These are phyloP conservation scores for Fusarium albidum DNA, from an alignment of 2,329 filamentous ascomycete genomes.

Conservation along the genomic window DNA sequence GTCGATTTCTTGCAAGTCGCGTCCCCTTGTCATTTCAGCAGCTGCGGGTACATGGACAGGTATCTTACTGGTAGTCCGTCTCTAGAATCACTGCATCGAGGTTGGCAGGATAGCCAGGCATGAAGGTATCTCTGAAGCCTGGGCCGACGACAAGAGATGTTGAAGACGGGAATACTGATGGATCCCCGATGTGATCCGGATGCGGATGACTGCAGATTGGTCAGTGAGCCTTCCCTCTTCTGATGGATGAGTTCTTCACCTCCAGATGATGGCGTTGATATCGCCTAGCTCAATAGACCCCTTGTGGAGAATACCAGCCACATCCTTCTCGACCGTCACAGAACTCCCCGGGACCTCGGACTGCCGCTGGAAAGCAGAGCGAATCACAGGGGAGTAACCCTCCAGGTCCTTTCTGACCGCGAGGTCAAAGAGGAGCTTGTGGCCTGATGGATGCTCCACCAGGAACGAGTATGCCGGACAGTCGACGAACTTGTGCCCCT, in stretches of 20 bases:
- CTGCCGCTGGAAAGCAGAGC: background rate
- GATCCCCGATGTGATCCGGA: conserved; percentile 26
- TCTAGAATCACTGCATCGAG: conserved; percentile 9
- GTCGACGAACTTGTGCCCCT: background rate
- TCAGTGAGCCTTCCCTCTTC: background rate
- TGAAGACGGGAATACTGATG: conserved; percentile 18
- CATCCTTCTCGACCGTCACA: conserved; percentile 12
- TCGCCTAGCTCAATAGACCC: background rate
- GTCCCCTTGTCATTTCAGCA: background rate
- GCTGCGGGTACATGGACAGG: rapidly evolving
- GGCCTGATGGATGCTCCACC: conserved; percentile 8
- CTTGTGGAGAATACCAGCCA: conserved; percentile 12
- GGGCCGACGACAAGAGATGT: conserved; percentile 26
- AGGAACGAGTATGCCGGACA: conserved; percentile 9
- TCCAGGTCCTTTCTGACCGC: conserved; percentile 17
- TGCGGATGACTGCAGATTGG: conserved; percentile 13
- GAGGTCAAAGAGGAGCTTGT: conserved; percentile 20
- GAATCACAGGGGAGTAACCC: conserved; percentile 5
- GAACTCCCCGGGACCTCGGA: background rate
- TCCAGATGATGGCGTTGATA: conserved; percentile 27
- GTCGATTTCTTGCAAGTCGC: conserved; percentile 14
- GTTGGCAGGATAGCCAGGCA: conserved; percentile 20
- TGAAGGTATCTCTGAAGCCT: conserved; percentile 19
- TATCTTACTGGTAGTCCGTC: conserved; percentile 10
- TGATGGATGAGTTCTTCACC: background rate